Evolutionary conservation across 2,329 filamentous ascomycete genomes (phyloP), one percentile per base, ranked within the genome.

Genomic region (Xylogone sp.): DNA sequence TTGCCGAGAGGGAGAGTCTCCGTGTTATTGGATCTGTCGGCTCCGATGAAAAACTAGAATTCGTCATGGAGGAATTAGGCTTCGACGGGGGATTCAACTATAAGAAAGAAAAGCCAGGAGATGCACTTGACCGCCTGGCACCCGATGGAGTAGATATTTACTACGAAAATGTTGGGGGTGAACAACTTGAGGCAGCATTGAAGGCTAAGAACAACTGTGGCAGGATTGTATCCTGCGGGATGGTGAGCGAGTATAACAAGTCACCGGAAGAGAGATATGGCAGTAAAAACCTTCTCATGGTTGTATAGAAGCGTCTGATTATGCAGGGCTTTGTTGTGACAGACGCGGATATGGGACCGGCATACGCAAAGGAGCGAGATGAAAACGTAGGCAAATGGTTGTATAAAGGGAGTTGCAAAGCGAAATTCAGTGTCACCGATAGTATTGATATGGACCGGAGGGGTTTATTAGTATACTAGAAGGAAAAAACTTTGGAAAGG

Each of bases 31-130:
- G 87, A 34, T 87, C 83, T 50, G 88, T 88, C 16, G 87, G 88
- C 18, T 81, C 82, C n/a, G 85, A 91, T 63, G 82, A 86, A 65
- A 91, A 92, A 72, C 73, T 88, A 44, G 77, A 87, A 3, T 90
- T 80, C 69, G 87, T 90, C 66, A 83, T 88, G 66, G 82, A 86
- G 50, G 83, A 87, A 46, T 77, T 91, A 27, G 76, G 77, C 21
- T 91, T 90, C 65, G 85, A 90, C 62, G 78, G 69, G 19, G 87
- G 85, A 16, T 91, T 90, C 74, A 91, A 91, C 74, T 91, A 91
- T 75, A 90, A 89, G 77, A 88, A 79, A 51, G 87, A 90, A 72
- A 81, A 81, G 65, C 75, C 84, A 3, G 65, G 70, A 0, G 82
- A 84, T 42, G 86, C 86, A 0, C 74, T 91, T 45, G 69, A 74